A percentile compares a stretch with the other conserved stretches of the same genome.
Conservation (phyloP, 2,329 filamentous ascomycete species). For the Calonectria honghensis region DNA sequence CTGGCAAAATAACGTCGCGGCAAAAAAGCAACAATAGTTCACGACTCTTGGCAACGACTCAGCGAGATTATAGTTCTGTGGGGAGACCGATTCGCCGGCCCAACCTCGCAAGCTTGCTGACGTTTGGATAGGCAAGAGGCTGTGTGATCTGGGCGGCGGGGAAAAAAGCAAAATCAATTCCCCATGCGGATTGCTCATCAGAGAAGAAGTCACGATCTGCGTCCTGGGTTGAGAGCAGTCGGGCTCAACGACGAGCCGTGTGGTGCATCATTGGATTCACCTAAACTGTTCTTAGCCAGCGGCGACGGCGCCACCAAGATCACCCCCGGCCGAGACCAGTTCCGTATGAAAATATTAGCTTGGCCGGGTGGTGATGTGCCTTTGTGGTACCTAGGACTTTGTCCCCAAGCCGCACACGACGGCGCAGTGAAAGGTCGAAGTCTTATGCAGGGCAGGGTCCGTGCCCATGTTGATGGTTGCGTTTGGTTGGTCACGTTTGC, state of each 20-base stretch:
- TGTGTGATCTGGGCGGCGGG: slow-evolving; percentile 26
- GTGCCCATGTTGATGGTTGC: slow-evolving; percentile 46
- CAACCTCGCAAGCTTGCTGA: slow-evolving; percentile 13
- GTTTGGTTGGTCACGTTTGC: slow-evolving; percentile 37
- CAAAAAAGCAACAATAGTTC: slow-evolving; percentile 32
- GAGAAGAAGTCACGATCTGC: slow-evolving; percentile 29
- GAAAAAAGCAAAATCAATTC: slow-evolving; percentile 28
- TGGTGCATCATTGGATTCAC: slow-evolving; percentile 42
- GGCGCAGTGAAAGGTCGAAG: slow-evolving; percentile 35
- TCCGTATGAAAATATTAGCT: slow-evolving; percentile 34
- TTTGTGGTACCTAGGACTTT: slow-evolving; percentile 30
- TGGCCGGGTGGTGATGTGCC: slow-evolving; percentile 21
- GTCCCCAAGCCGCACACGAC: slow-evolving; percentile 35
- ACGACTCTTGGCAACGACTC: slow-evolving; percentile 9
- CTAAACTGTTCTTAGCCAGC: slow-evolving; percentile 32
- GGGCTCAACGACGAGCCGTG: slow-evolving; percentile 48
- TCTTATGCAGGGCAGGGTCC: slow-evolving; percentile 46
- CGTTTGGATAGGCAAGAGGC: slow-evolving; percentile 4
- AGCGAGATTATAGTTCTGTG: not conserved
- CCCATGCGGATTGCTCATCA: not conserved
- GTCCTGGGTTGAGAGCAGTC: slow-evolving; percentile 25
- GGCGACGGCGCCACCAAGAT: slow-evolving; percentile 44
- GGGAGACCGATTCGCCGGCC: slow-evolving; percentile 10
- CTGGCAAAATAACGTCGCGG: not conserved
- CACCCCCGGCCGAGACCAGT: slow-evolving; percentile 43